Conservation (phyloP, 169 alveolate genomes). For the Eimeria tenella region DNA sequence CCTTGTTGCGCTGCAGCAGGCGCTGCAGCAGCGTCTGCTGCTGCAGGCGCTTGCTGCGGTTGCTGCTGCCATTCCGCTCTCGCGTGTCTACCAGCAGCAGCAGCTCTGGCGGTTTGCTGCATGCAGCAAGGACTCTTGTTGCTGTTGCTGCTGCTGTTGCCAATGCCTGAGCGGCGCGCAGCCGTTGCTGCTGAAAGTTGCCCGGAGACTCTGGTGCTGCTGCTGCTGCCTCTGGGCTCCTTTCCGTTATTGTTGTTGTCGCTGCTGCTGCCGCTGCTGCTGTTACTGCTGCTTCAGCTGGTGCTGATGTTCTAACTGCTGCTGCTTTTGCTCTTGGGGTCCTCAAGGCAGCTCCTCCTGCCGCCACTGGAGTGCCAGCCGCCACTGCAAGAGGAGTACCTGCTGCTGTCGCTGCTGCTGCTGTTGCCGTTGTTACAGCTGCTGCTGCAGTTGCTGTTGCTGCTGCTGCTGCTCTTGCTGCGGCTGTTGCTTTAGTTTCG, state of each 20-base stretch:
- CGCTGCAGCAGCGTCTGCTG: constrained; percentile 32
- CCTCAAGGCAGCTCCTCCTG: background rate
- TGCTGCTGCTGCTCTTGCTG: background rate
- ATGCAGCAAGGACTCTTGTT: constrained; percentile 13
- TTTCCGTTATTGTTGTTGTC: background rate
- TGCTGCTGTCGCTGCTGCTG: background rate
- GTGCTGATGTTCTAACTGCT: background rate
- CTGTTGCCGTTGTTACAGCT: background rate
- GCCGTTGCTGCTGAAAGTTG: background rate
- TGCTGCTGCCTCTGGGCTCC: background rate
- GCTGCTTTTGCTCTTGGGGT: background rate
- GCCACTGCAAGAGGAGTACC: constrained; percentile 19
- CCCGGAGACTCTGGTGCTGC: background rate
- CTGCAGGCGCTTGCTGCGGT: constrained; percentile 20
- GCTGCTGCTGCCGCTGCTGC: constrained; percentile 1
- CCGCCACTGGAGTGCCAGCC: background rate
- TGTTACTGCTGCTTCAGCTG: background rate
- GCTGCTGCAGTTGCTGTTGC: background rate
- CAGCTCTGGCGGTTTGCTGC: constrained; percentile 12
- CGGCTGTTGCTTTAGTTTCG: background rate
- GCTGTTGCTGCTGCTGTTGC: constrained; percentile 13
- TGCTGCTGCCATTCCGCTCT: background rate
- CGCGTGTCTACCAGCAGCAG: constrained; percentile 11
- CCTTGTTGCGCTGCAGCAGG: constrained; percentile 20
- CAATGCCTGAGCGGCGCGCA: background rate